Percentiles rank a stretch among this genome's conserved stretches.
Conservation (phyloP, 2,329 filamentous ascomycete species). For the Tolypocladium cylindrosporum region DNA sequence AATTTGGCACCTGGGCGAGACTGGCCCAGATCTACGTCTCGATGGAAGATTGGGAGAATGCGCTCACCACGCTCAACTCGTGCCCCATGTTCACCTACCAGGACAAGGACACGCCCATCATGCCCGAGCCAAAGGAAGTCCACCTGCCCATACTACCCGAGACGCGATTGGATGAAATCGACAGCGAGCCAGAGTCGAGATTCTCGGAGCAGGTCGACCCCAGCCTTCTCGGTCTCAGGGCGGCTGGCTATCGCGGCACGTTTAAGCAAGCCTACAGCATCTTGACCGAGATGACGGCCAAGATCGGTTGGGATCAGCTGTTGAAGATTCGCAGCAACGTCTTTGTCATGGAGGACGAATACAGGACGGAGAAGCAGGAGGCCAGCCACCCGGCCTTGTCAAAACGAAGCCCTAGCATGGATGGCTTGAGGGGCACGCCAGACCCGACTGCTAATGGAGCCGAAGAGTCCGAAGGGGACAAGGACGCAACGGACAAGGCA, state of each 20-base stretch:
- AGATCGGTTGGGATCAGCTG: constrained; percentile 96
- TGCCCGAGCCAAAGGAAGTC: constrained; percentile 87
- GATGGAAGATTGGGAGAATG: constrained; percentile 94
- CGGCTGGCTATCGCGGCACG: constrained; percentile 84
- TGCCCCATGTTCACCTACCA: constrained; percentile 99
- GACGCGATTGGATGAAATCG: constrained; percentile 89
- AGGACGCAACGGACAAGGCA: background rate
- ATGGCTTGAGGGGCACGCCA: constrained; percentile 64
- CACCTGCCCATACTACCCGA: constrained; percentile 80
- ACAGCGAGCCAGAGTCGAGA: constrained; percentile 75
- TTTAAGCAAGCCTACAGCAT: constrained; percentile 93
- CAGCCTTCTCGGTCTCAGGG: constrained; percentile 74
- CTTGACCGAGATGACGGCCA: constrained; percentile 88
- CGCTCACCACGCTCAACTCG: constrained; percentile 89
- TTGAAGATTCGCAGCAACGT: constrained; percentile 92
- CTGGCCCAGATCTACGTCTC: constrained; percentile 89
- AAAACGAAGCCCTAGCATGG: constrained; percentile 68
- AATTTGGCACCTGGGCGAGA: constrained; percentile 94
- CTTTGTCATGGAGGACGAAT: constrained; percentile 99
- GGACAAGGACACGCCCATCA: constrained; percentile 89
- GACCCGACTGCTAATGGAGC: constrained; percentile 43
- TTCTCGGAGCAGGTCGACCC: constrained; percentile 81
- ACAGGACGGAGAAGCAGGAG: constrained; percentile 76
- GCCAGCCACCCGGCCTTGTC: constrained; percentile 32
- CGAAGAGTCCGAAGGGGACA: constrained; percentile 20